Percentiles rank a stretch among this genome's conserved stretches.
Conservation (phyloP, 75 land plant species). For the Azolla pinnata region DNA sequence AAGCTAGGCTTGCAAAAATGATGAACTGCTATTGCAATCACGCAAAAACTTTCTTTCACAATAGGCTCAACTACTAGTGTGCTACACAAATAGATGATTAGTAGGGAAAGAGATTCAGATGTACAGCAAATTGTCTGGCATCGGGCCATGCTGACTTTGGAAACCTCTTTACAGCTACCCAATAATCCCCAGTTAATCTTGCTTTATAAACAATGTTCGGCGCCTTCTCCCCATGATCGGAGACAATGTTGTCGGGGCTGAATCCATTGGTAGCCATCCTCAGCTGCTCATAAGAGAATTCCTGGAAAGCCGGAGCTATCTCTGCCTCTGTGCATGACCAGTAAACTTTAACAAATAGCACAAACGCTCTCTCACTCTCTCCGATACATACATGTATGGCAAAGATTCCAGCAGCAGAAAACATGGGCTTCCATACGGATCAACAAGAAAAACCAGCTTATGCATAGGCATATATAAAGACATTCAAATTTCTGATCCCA, state of each 20-base stretch:
- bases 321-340: not conserved
- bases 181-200: constrained; percentile 33
- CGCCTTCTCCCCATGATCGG: constrained; percentile 96
- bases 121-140: constrained; percentile 68
- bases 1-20: too few species aligned
- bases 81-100: too few species aligned
- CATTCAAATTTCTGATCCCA: too few species aligned
- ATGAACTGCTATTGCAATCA: not conserved
- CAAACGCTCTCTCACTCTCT: not conserved
- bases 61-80: too few species aligned
- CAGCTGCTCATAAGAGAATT: constrained; percentile 61
- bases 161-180: constrained; percentile 86
- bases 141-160: constrained; percentile 84
- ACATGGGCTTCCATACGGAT: not conserved
- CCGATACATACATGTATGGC: not conserved
- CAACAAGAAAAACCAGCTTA: too few species aligned
- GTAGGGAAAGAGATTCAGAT: not conserved
- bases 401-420: not conserved
- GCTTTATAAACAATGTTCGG: constrained; percentile 88
- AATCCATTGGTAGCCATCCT: constrained; percentile 65
- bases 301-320: constrained; percentile 46
- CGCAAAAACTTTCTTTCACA: too few species aligned
- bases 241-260: constrained; percentile 70
- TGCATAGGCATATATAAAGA: not conserved
- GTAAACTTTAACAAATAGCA: not conserved